Base-by-base conservation (phyloP, 2,329 filamentous ascomycete genomes). In the Aspergillus oerlinghausenensis region DNA sequence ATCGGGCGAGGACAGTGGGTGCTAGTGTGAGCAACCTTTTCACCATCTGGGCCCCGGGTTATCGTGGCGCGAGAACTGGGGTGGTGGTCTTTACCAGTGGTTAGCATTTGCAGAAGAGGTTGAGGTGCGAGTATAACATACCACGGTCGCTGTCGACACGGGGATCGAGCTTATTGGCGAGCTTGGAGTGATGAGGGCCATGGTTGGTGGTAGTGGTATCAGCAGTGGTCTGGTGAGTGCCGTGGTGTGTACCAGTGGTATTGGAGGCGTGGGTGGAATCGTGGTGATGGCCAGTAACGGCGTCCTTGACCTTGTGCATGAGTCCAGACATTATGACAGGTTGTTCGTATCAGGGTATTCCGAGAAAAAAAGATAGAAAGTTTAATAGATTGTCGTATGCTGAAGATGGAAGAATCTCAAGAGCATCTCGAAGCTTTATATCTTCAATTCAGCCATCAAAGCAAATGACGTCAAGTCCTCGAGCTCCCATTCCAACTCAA, bases 261-360 rank as follows among this genome's bases (percentile, higher is more conserved):
- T 45, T 10, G n/a, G 42, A 45, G n/a, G n/a, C 23, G 42, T 54
- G 38, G 61, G 51, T n/a, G 50, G 42, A 45, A 32, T 62, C 52
- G 56, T 70, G 63, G 57, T 72, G 62, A 23, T 38, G 32, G 32
- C 70, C 65, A 43, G 61, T 62, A 51, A 79, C 52, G 57, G 66
- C 73, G 8, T 78, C 73, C 68, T 79, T 79, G 29, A 76, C 73
- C 60, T 79, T 80, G 65, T 79, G 71, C 55, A 77, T 64, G 54
- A 77, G 67, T 52, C 62, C 62, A 54, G 75, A 76, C 77, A 79
- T 79, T 55, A 55, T 72, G 73, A 23, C 4, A 23, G 17, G 7
- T 10, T 45, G n/a, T 19, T 45, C 10, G 21, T 19, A 21, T 45
- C 21, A 10, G 42, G 21, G 42, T 21, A 43, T 32, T 17, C 11